Evolutionary conservation across 768 basidiomycete genomes (phyloP), one percentile per base, ranked within the genome.

Genomic region (Calocybe gangraenosa): DNA sequence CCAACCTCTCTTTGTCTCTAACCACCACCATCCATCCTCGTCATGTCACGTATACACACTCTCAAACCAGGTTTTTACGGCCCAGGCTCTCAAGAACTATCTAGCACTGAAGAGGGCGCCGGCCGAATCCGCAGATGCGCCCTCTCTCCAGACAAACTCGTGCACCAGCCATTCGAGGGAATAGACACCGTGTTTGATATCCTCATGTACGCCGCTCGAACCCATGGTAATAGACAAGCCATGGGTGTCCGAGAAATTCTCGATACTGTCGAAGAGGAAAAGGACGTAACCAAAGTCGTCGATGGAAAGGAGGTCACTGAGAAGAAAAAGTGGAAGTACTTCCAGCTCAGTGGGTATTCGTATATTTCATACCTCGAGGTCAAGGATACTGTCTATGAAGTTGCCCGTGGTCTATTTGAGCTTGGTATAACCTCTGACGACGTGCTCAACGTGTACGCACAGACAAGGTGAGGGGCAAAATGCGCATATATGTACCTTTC

Each of bases 291-390:
- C 60, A 94, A 92, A 74, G 68, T 72, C 22, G 81, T 93, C 34
- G 84, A 74, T 3, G 95, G 94, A 23, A 84, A 92, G 63, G 80
- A 92, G 63, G 73, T 83, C 22, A 81, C 66, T 2, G 88, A 98
- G 74, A 90, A 70, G 64, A 99, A 99, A 79, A 90, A 75, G 45
- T 99, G 95, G 95, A 91, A 87, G 61, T 98, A 86, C 67, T 99
- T 91, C 66, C 78, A 93, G 65, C 76, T 98, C 47, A 86, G 85
- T 64, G 86, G 87, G 50, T 97, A 87, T 76, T 79, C 90, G 66
- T 97, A 83, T 64, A 66, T 86, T 58, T 79, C 65, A 42, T 97
- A 80, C 64, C 55, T 84, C 50, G 79, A 92, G 54, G 72, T 94
- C 49, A 74, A 82, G 57, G 76, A 81, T 20, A 66, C 71, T 3